Base-by-base conservation (phyloP, 2,329 filamentous ascomycete species). In the Ophiocordyceps polyrhachis-furcata region DNA sequence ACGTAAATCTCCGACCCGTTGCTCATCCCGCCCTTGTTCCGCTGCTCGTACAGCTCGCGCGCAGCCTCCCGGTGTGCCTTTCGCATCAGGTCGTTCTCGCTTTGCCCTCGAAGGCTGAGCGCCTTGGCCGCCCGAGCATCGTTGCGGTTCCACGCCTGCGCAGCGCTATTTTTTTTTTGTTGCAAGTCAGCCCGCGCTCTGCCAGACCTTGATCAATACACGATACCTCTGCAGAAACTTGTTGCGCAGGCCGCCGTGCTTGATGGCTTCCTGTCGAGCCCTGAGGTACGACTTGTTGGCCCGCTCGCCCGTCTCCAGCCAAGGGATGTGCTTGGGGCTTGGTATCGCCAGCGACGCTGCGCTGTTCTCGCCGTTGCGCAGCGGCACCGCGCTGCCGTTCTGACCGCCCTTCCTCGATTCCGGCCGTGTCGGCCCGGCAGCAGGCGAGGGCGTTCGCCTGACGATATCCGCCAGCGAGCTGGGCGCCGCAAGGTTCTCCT, bases 141-240 rank as follows among this genome's bases (percentile, higher is more conserved):
- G 56, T 95, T 96, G 47, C 91, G 83, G 59, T 96, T 95, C 89
- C 91, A 98, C 20, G 91, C 91, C 71, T 96, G 89, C 9, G 89
- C 89, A 52, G 91, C 91, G 61, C 88, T 93, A 50, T 20, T 21
- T 5, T 25, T n/a, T n/a, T n/a, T n/a, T n/a, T n/a, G n/a, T n/a
- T 7, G 25, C 14, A 2, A 5, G 37, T 51, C 44, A 51, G 45
- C 38, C n/a, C 9, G 2, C 12, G 29, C 15, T 17, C 40, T 8
- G 4, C 3, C 12, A 19, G 11, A 17, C 8, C 14, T 17, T 17
- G 35, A 40, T 6, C 37, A 12, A 4, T 5, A n/a, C 4, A 13
- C 3, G 58, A 55, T 65, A 89, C 85, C 85, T 94, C 62, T 95
- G 89, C 45, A 98, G 65, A 55, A 96, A 98, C 60, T 96, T 96